Percentiles rank a stretch among this genome's conserved stretches.
Evolutionary conservation across 306 rosid species (phyloP).

Genomic region (Vigna radiata): DNA sequence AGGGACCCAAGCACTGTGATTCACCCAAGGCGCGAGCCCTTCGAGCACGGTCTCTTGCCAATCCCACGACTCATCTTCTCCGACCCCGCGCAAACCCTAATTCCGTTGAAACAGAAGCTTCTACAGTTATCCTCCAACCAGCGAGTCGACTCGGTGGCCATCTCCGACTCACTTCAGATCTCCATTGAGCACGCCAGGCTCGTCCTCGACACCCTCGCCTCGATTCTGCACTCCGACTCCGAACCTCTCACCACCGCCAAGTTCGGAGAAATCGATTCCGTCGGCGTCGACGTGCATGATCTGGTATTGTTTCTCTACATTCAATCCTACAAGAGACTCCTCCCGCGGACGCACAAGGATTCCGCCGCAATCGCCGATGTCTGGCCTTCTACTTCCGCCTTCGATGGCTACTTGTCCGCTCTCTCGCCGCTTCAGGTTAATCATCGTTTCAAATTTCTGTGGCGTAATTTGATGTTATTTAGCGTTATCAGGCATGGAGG

Average conservation of each 20-base stretch:
- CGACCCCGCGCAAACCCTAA: constrained; percentile 90
- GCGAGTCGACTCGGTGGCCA: constrained; percentile 61
- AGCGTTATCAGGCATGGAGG: not conserved
- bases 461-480: not conserved
- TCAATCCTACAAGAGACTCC: constrained; percentile 86
- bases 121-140: constrained; percentile 52
- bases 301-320: constrained; percentile 83
- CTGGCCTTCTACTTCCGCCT: constrained; percentile 99
- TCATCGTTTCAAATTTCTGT: constrained; percentile 8
- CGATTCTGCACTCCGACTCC: constrained; percentile 74
- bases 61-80: constrained; percentile 82
- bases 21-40: constrained; percentile 88
- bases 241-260: constrained; percentile 69
- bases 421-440: constrained; percentile 95
- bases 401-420: constrained; percentile 96
- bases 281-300: constrained; percentile 75
- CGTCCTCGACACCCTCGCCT: constrained; percentile 77
- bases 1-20: constrained; percentile 48
- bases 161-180: constrained; percentile 88
- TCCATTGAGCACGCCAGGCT: constrained; percentile 80
- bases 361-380: constrained; percentile 93
- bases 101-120: constrained; percentile 71
- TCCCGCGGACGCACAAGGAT: constrained; percentile 91
- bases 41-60: constrained; percentile 90
- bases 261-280: constrained; percentile 55